Evolutionary conservation across 2,329 filamentous ascomycete genomes (phyloP), one percentile per base, ranked within the genome.

Genomic region (Huntiella omanensis): DNA sequence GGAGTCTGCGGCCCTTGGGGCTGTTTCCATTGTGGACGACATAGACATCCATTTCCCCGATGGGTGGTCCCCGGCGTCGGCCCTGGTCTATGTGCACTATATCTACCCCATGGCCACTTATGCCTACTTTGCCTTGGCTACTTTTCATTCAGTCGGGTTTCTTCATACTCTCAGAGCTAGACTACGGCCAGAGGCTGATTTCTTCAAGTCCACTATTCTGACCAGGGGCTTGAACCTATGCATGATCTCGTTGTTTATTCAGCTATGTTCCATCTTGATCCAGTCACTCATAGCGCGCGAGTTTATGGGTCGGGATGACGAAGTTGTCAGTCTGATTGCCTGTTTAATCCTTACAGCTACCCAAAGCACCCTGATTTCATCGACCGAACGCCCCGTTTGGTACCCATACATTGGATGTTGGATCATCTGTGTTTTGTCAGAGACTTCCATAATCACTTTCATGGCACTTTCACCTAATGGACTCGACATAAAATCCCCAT

Each of bases 351-450:
- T 75, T n/a, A 83, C 78, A 58, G 69, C 73, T 3, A 67, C 77
- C 11, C 66, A 80, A 53, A 62, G 75, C 49, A 64, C 70, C 36
- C 66, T 66, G 15, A 63, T 81, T 11, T 60, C 65, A 2, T 69
- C 73, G 45, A 62, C 64, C 13, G 56, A 63, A 28, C 63, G 66
- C 44, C 64, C 68, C 2, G 65, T 74, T 7, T 78, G 75, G 67
- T 75, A 77, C 53, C 75, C 77, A 0, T 76, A 75, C 51, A 70
- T 71, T 51, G 77, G 75, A 13, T 71, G 73, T 10, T 80, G 77
- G 67, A 52, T 71, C 28, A 57, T 81, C 12, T 71, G 71, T 11
- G 59, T 79, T 5, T 53, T 65, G 11, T 69, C 73, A 33, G 80
- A 84, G 54, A 56, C 68, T 0, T 54, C 57, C 42, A 60, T 75